Percentiles rank a stretch among this genome's conserved stretches.
Conservation (phyloP, 306 rosid species). For the Adenanthera pavonina region DNA sequence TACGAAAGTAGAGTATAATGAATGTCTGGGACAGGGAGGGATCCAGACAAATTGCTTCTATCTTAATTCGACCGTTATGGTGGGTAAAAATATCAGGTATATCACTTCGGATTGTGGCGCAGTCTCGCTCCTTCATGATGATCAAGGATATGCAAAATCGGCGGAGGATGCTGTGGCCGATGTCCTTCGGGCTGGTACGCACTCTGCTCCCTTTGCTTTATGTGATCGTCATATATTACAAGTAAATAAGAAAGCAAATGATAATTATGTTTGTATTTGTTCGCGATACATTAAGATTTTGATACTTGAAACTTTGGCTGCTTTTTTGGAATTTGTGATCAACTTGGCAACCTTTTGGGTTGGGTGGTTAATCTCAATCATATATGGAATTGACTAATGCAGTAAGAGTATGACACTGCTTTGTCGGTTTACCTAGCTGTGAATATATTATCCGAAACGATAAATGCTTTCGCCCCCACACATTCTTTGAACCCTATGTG, state of each 20-base stretch:
- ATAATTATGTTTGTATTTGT: background rate
- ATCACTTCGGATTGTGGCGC: constrained; percentile 92
- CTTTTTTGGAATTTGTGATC: background rate
- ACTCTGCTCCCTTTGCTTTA: background rate
- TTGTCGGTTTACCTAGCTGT: constrained; percentile 35
- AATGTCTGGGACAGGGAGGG: background rate
- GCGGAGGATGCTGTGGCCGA: constrained; percentile 85
- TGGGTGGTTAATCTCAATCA: background rate
- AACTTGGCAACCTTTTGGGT: background rate
- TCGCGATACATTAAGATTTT: background rate
- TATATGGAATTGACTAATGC: background rate
- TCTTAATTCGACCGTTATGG: background rate
- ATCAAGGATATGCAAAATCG: constrained; percentile 61
- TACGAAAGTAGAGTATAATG: background rate
- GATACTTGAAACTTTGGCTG: constrained; percentile 5
- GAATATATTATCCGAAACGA: constrained; percentile 3
- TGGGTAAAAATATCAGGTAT: constrained; percentile 55
- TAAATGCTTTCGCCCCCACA: constrained; percentile 33
- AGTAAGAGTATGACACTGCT: constrained; percentile 18
- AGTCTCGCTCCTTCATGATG: constrained; percentile 60
- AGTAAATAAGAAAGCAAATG: background rate
- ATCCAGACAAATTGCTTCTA: background rate
- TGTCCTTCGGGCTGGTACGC: constrained; percentile 78
- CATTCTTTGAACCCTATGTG: background rate
- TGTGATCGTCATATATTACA: background rate